Evolutionary conservation across 139 green algal genomes (phyloP), one percentile per base, ranked within the genome.

Genomic region (Desmodesmus armatus): DNA sequence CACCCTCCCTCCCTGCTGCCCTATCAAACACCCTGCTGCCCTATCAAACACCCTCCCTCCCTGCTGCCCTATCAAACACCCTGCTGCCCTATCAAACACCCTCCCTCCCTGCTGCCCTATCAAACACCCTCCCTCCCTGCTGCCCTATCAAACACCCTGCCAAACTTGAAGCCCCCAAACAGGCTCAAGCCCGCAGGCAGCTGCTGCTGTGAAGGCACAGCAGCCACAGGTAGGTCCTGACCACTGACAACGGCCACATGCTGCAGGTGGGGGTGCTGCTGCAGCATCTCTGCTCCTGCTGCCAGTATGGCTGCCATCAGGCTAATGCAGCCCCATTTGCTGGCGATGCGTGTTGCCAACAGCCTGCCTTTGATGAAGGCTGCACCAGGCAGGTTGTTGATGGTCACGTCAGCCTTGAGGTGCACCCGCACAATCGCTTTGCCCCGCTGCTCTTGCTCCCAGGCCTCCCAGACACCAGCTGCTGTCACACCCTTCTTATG

Each of bases 161-260:
- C 82, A 87, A 87, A 87, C 72, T 70, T 44, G 72, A 87, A 87
- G 43, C 41, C 4, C 6, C 69, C 71, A 66, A 78, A 82, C 31
- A 87, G 13, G 11, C 37, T 77, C 1, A 41, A n/a, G 23, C 82
- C 82, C 25, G 40, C 25, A 15, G 69, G 71, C 41, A 87, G 31
- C 9, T 58, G 51, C 66, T 55, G 55, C n/a, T n/a, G n/a, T n/a
- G n/a, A n/a, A 19, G 58, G 69, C 39, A 81, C 27, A 11, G 19
- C 71, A 5, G 82, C 58, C 3, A 62, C 71, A 74, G 66, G 71
- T n/a, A 87, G 27, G 43, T 87, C 82, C 27, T 78, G 82, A 0
- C 82, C 82, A 31, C 71, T 82, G 2, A 70, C 72, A 17, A 87
- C 53, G 11, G 71, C 71, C n/a, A 87, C 55, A 43, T 87, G 82